Evolutionary conservation across 768 basidiomycete species (phyloP), one percentile per base, ranked within the genome.

Genomic region (Lyophyllum atratum): DNA sequence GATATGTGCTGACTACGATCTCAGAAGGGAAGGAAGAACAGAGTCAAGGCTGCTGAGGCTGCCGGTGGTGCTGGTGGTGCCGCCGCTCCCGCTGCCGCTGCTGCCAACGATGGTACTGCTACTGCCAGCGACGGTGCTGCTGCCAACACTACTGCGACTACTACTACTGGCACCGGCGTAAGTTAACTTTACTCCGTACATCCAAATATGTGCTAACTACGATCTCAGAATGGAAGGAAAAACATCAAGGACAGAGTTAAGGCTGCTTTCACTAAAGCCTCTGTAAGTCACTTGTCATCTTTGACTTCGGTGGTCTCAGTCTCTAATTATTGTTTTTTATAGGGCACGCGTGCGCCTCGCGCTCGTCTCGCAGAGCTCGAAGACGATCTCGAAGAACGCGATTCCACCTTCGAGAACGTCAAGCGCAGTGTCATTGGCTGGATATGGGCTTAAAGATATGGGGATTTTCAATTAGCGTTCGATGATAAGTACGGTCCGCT

Each of bases 331-430:
- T 5, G 29, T 15, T 21, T 24, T 28, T 48, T 49, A 28, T 37
- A 76, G 76, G 77, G 76, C n/a, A 70, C 76, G 25, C 75, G 75
- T 26, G 70, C 75, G 34, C 72, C 75, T 19, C 73, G 77, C 22
- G 73, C 74, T 44, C 62, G 72, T 34, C 70, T 69, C 42, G 65
- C 68, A 28, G 66, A 65, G 12, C 37, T 71, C n/a, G 66, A 67
- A 31, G 61, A 29, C 10, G 50, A 44, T n/a, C 26, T 26, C 43
- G 48, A 28, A 15, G 46, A 26, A 14, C 15, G 24, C 24, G 25
- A 47, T 15, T 31, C 34, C 26, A 31, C 54, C 26, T 52, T 66
- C 39, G 56, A 61, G 28, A 52, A 64, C 24, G 63, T 59, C 57
- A 72, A 67, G 61, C 68, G 71, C 46, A 55, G 59, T 44, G 25